Evolutionary conservation across 805 yeast species (phyloP).

Genomic region (Lachancea quebecensis): DNA sequence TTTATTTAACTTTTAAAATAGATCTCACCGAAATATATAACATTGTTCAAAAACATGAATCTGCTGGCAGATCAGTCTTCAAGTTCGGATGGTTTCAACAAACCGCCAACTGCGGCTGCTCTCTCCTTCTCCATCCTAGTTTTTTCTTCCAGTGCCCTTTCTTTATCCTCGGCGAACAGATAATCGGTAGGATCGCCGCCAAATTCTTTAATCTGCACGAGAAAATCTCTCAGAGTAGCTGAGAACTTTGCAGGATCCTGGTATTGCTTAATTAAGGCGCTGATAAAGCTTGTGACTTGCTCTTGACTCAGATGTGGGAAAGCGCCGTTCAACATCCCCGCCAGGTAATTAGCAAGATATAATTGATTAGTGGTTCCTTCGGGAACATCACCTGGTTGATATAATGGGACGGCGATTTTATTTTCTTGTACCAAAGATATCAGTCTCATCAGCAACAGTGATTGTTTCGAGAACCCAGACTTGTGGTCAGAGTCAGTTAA

Average conservation of each 20-base stretch:
- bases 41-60: no score
- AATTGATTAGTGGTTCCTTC: constrained; percentile 76
- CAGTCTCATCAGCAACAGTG: constrained; percentile 75
- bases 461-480: constrained; percentile 87
- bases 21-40: no score
- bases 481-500: constrained; percentile 96
- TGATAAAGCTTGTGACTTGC: constrained; percentile 75
- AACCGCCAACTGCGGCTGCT: constrained; percentile 85
- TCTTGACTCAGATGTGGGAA: constrained; percentile 84
- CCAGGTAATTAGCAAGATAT: constrained; percentile 73
- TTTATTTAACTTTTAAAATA: no score
- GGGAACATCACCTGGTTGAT: constrained; percentile 73
- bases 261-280: constrained; percentile 67
- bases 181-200: constrained; percentile 97
- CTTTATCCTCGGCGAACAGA: constrained; percentile 88
- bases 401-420: constrained; percentile 70
- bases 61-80: constrained; percentile 48
- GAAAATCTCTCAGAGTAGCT: constrained; percentile 85
- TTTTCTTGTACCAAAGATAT: constrained; percentile 75
- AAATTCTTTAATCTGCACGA: constrained; percentile 89
- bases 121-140: constrained; percentile 65
- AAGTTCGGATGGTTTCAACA: constrained; percentile 89
- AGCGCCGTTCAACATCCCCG: constrained; percentile 75
- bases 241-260: constrained; percentile 70
- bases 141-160: constrained; percentile 64